These are phyloP conservation scores for Penicillium sclerotigenum DNA, from an alignment of 2,329 filamentous ascomycete species.

Conservation along the genomic window DNA sequence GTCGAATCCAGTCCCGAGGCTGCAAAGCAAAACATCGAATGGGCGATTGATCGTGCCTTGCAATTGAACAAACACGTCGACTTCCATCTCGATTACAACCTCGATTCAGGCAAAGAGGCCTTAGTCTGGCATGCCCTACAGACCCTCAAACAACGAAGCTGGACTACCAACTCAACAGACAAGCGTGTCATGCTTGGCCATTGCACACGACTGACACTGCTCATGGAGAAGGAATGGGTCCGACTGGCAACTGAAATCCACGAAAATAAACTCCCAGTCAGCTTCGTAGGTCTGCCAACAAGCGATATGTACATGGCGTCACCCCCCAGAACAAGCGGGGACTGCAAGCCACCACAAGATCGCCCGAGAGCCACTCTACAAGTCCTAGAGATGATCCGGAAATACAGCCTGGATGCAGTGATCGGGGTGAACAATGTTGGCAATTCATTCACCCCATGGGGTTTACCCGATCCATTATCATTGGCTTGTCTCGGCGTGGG, in stretches of 20 bases:
- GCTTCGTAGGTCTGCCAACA: constrained; percentile 67
- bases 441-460: constrained; percentile 71
- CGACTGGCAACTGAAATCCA: constrained; percentile 49
- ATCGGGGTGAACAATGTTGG: constrained; percentile 70
- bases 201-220: constrained; percentile 63
- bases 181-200: constrained; percentile 63
- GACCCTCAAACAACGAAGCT: constrained; percentile 49
- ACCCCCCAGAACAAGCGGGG: constrained; percentile 26
- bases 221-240: constrained; percentile 50
- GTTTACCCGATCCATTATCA: constrained; percentile 62
- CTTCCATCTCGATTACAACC: constrained; percentile 69
- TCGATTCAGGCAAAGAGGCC: constrained; percentile 51
- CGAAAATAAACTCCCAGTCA: constrained; percentile 53
- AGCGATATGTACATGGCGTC: constrained; percentile 73
- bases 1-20: constrained; percentile 56
- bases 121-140: constrained; percentile 56
- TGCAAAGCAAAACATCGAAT: constrained; percentile 58
- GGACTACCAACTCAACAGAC: constrained; percentile 43
- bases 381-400: constrained; percentile 58
- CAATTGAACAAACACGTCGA: constrained; percentile 58
- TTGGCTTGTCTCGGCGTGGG: constrained; percentile 63
- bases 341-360: constrained; percentile 12
- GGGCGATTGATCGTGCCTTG: constrained; percentile 58
- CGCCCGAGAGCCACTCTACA: constrained; percentile 60
- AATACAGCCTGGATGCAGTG: constrained; percentile 57